These are phyloP conservation scores for Candida berthetii DNA, from an alignment of 805 yeast genomes.

Conservation along the genomic window DNA sequence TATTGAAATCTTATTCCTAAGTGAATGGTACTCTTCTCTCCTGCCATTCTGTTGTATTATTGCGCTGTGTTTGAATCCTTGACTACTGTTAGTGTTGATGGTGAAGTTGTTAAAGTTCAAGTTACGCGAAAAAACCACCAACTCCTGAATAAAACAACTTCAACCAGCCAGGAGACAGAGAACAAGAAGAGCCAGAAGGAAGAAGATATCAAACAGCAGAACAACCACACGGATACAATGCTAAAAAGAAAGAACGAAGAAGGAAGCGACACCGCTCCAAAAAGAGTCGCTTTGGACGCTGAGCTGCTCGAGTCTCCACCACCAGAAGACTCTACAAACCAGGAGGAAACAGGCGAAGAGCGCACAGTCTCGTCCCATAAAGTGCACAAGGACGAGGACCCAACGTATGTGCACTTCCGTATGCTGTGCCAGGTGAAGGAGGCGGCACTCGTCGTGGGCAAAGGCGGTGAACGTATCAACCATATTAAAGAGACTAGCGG, in stretches of 20 bases:
- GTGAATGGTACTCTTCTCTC: no score
- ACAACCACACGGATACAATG: constrained; percentile 4
- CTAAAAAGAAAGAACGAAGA: constrained; percentile 58
- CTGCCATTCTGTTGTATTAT: no score
- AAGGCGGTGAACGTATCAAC: constrained; percentile 69
- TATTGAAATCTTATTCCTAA: no score
- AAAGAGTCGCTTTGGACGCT: constrained; percentile 63
- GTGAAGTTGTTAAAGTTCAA: no score
- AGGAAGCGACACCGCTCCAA: constrained; percentile 42
- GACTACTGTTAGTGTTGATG: no score
- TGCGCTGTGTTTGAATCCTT: no score
- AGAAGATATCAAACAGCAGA: no score
- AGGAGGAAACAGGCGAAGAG: constrained; percentile 7
- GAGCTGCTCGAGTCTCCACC: constrained; percentile 1
- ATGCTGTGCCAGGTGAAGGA: constrained; percentile 74
- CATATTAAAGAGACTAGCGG: constrained; percentile 57
- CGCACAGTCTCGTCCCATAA: constrained; percentile 19
- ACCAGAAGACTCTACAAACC: constrained; percentile 7
- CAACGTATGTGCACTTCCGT: constrained; percentile 60
- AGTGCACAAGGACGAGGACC: constrained; percentile 32
- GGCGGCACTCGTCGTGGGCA: constrained; percentile 72
- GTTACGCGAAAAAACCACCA: no score
- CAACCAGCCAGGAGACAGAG: no score
- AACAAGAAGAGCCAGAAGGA: no score
- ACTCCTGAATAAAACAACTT: no score